Base-by-base conservation (phyloP, 495 filamentous ascomycete species). In the Rostrohypoxylon terebratum region DNA sequence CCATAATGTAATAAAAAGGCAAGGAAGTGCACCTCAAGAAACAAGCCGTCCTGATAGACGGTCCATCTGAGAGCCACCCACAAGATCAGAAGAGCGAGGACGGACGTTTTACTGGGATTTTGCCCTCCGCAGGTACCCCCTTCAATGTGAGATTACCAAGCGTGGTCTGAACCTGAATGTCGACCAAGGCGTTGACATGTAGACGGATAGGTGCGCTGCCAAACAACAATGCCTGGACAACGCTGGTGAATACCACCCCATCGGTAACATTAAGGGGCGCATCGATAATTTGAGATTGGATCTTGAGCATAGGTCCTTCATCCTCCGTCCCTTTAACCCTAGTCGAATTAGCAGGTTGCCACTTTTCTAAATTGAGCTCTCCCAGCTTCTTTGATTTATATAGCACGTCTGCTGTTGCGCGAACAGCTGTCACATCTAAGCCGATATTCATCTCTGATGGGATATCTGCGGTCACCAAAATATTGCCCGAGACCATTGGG, bases 381-480 rank as follows among this genome's bases (percentile, higher is more conserved):
- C 96, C 96, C 58, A 99, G 87, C 74, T 92, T 91, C 48, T 89
- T 81, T 14, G 84, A 84, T 51, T 90, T 82, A 76, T 97, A 97
- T 63, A 83, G 93, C 1, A 98, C 89, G 72, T 94, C 89, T 5
- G 94, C 90, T 45, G 84, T 86, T 5, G 95, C 93, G 31, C 89
- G 87, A 38, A 98, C 88, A 50, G 82, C 84, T 21, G 87, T 88
- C 62, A 98, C 93, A 66, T 92, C 86, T 48, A 99, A 78, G 13
- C 86, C 83, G 73, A 99, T 90, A 70, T 94, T 92, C 87, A 98
- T 91, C 77, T 97, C 90, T 21, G 93, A 83, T 0, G 96, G 96
- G 20, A 98, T 77, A 18, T 77, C 87, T 23, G 96, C 88, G 1
- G 92, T 81, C 16, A 92, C 94, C 63, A 92, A 83, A 23, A 97